Percentiles rank a stretch among this genome's conserved stretches.
Evolutionary conservation across 192 early-diverging fungal genomes (phyloP).

Genomic region (Podila epicladia): DNA sequence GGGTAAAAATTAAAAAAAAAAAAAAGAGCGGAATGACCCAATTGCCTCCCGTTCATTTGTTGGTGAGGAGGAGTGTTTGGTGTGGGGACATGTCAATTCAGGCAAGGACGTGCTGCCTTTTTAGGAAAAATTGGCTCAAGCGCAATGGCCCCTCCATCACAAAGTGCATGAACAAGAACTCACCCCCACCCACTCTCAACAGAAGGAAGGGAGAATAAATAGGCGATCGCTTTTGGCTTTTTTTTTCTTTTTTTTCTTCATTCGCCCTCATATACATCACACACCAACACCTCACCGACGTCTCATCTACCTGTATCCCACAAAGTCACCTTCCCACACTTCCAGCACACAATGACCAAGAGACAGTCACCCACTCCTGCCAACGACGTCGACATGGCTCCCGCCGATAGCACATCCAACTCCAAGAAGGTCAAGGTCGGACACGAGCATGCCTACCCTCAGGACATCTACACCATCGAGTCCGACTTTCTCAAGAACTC

Average conservation of each 20-base stretch:
- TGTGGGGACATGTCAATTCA: too few species aligned
- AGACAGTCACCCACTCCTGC: conserved; percentile 6
- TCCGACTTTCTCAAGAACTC: conserved; percentile 36
- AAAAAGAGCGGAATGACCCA: too few species aligned
- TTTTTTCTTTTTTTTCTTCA: not conserved
- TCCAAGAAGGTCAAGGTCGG: conserved; percentile 24
- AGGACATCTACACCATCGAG: conserved; percentile 30
- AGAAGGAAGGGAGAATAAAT: not conserved
- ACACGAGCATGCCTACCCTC: conserved; percentile 2
- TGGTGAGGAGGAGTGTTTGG: too few species aligned
- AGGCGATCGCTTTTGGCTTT: not conserved
- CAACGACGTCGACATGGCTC: conserved; percentile 26
- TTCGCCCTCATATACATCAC: not conserved
- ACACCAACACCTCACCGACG: not conserved
- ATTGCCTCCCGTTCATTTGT: too few species aligned
- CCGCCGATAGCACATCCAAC: not conserved
- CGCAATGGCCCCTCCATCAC: not conserved
- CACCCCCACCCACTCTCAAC: too few species aligned
- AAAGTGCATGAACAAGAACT: too few species aligned
- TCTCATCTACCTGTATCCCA: too few species aligned
- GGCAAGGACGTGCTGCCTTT: too few species aligned
- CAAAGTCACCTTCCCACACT: not conserved
- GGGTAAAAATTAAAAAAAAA: too few species aligned
- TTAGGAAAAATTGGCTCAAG: not conserved
- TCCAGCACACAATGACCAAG: conserved; percentile 18